Percentiles rank a stretch among this genome's conserved stretches.
phyloP scores from a whole-genome alignment of 2,329 filamentous ascomycete species.

The Fusarium udum region DNA sequence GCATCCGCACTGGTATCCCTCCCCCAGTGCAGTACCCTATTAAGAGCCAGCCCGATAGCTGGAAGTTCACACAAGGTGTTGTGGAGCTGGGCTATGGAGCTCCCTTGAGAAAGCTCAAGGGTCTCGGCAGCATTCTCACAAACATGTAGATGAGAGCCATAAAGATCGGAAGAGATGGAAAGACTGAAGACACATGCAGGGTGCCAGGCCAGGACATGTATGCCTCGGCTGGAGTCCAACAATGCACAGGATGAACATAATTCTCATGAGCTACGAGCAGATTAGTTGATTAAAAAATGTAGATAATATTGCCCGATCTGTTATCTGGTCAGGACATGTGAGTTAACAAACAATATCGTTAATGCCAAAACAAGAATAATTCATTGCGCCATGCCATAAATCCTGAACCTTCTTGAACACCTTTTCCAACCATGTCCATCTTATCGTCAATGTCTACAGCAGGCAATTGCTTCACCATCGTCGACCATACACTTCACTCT shows the following conservation, averaged over 20 bases:
- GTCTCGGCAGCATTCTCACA: slow-evolving; percentile 53
- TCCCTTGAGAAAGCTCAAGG: slow-evolving; percentile 50
- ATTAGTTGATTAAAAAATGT: neutral
- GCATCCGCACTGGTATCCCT: slow-evolving; percentile 81
- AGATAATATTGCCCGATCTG: neutral
- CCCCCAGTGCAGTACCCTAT: slow-evolving; percentile 85
- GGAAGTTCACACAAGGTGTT: slow-evolving; percentile 70
- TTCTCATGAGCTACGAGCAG: slow-evolving; percentile 7
- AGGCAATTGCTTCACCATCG: slow-evolving; percentile 23
- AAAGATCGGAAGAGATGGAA: neutral
- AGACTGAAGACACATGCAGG: neutral
- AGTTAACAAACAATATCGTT: neutral
- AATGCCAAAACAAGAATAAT: neutral
- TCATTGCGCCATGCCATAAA: slow-evolving; percentile 11
- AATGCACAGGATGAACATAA: neutral
- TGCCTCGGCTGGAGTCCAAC: neutral
- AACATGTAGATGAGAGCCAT: slow-evolving; percentile 48
- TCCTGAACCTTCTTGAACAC: slow-evolving; percentile 4
- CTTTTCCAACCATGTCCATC: neutral
- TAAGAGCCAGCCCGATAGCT: slow-evolving; percentile 68
- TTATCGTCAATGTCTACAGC: neutral
- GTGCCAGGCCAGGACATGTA: neutral
- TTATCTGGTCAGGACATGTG: neutral
- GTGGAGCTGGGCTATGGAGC: slow-evolving; percentile 69
- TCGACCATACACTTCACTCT: slow-evolving; percentile 33